Evolutionary conservation across 1,284 basidiomycete species (phyloP), one percentile per base, ranked within the genome.

Genomic region (Ustilago crameri): DNA sequence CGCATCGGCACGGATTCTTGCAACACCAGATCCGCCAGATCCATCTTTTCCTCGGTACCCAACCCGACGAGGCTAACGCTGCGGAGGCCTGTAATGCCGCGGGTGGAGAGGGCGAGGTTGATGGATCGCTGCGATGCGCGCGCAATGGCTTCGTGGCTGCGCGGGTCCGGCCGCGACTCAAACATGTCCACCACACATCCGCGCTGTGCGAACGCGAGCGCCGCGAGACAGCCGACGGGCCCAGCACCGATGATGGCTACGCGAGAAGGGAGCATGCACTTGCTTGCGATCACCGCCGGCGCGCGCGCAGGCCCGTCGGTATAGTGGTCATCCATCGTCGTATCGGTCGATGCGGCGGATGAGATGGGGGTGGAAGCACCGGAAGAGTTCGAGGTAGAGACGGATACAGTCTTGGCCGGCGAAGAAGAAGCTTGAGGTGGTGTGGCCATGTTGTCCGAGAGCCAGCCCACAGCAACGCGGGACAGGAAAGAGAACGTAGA

Each of bases 31-130:
- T 90, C 87, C 24, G 91, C 90, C 49, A 91, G 87, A 35, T 87
- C 87, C 46, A 49, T 44, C 4, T 18, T 41, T 9, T 42, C n/a
- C n/a, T 38, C 38, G 45, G 49, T 56, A 37, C 61, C 68, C 3
- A 65, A 38, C 15, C 64, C 58, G 5, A 61, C 62, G 8, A 62
- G 53, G 26, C 45, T 58, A 74, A 98, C 89, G 50, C 89, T 88
- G 75, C 90, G 87, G 42, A 98, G 86, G 32, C 95, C 95, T 71
- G 90, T 88, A 57, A 98, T 90, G 63, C 95, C 95, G 53, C 95
- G 89, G 60, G 93, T 89, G 18, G 94, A 97, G 70, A 98, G 93
- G 34, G 95, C 95, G 51, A 98, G 87, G 86, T 98, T 98, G 86
- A 98, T 97, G 55, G 93, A 95, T 61, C 95, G 89, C 53, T 72